Conservation (phyloP, 1,139 yeast species). For the Lodderomyces orthopsilosis region DNA sequence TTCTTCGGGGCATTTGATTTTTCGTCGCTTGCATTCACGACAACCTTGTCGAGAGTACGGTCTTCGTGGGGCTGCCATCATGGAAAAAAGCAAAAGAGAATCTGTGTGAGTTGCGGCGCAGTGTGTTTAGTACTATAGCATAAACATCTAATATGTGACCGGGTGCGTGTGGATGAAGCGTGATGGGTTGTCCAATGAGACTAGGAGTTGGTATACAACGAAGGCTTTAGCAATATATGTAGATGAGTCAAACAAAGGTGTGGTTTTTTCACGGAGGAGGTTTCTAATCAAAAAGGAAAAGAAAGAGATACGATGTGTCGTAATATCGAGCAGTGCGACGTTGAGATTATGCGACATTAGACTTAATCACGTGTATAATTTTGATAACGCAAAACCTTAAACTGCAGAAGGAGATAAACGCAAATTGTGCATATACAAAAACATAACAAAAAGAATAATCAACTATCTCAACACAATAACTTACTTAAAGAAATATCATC, state of each 20-base stretch:
- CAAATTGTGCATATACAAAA: background rate
- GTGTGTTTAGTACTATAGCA: background rate
- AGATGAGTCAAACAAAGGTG: no score
- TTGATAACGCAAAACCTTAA: background rate
- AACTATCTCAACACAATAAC: no score
- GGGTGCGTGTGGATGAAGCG: no score
- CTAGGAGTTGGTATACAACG: no score
- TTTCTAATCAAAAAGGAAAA: no score
- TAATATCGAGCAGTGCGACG: background rate
- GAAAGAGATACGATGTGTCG: no score
- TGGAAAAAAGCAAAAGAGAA: background rate
- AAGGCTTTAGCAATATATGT: no score
- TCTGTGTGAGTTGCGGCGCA: background rate
- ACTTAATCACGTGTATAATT: background rate
- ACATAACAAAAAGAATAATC: no score
- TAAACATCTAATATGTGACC: no score
- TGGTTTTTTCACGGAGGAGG: no score
- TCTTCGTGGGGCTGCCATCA: background rate
- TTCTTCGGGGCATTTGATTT: conserved; percentile 48
- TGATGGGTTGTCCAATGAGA: no score
- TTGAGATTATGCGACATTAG: background rate
- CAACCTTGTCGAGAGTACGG: conserved; percentile 20
- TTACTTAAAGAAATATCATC: no score
- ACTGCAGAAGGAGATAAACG: background rate
- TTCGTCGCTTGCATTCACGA: conserved; percentile 27